Evolutionary conservation across 352 stramenopile genomes (phyloP).

Genomic region (Globisporangium orthogonon): DNA sequence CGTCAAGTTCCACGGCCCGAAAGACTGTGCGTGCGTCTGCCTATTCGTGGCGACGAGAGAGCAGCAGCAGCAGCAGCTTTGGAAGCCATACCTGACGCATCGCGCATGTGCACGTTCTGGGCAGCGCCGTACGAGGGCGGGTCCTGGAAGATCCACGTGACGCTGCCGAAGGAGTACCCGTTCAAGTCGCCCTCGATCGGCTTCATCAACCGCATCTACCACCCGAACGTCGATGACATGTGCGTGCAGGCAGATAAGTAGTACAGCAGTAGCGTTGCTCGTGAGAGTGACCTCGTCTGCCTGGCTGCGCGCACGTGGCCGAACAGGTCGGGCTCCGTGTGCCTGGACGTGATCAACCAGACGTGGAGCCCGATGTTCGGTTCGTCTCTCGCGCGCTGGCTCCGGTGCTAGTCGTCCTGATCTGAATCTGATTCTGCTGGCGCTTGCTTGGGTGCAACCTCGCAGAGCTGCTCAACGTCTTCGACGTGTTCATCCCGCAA

Average conservation of each 20-base stretch:
- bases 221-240: slow-evolving; percentile 93
- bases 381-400: slow-evolving; percentile 16
- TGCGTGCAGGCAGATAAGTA: slow-evolving; percentile 19
- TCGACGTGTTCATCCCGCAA: slow-evolving; percentile 92
- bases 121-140: slow-evolving; percentile 89
- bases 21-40: slow-evolving; percentile 53
- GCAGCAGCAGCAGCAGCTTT: no score
- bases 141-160: slow-evolving; percentile 91
- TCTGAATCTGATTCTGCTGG: no score
- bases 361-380: slow-evolving; percentile 93
- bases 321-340: slow-evolving; percentile 86
- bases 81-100: background rate
- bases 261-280: no score
- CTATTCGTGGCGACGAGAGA: background rate
- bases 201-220: slow-evolving; percentile 91
- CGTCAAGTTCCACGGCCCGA: slow-evolving; percentile 82
- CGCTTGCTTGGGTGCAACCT: background rate
- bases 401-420: no score
- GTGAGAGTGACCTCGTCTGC: no score
- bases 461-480: slow-evolving; percentile 90
- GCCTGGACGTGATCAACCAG: slow-evolving; percentile 93
- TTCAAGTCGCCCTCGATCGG: slow-evolving; percentile 93
- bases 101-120: background rate
- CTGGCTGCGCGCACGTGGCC: no score
- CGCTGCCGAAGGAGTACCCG: slow-evolving; percentile 89